phyloP scores from a whole-genome alignment of 257 asterid genomes.

The Voacanga thouarsii region DNA sequence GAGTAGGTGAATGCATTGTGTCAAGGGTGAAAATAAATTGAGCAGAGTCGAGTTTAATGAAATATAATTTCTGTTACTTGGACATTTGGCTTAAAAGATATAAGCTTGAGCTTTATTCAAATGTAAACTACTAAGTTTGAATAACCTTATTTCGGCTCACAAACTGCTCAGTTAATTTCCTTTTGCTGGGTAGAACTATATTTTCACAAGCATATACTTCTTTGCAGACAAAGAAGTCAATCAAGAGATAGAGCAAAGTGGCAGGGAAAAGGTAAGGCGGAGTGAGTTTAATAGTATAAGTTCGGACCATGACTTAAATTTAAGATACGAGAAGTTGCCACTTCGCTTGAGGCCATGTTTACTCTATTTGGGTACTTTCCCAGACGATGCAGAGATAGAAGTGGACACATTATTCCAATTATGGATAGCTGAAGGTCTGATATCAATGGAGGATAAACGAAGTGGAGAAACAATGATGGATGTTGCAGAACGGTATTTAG shows the following conservation, averaged over 20 bases:
- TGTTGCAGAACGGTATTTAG: slow-evolving; percentile 13
- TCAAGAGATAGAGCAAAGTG: background rate
- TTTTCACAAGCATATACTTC: background rate
- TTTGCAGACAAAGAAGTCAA: background rate
- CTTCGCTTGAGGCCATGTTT: slow-evolving; percentile 25
- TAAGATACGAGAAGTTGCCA: slow-evolving; percentile 17
- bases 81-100: too few species aligned
- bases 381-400: slow-evolving; percentile 8
- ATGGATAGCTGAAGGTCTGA: slow-evolving; percentile 32
- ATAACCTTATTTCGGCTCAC: too few species aligned
- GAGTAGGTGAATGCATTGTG: too few species aligned
- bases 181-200: too few species aligned
- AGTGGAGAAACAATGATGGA: background rate
- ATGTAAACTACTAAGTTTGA: too few species aligned
- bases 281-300: background rate
- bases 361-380: slow-evolving; percentile 32
- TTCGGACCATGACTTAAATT: background rate
- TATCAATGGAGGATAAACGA: background rate
- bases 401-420: slow-evolving; percentile 12
- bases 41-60: too few species aligned
- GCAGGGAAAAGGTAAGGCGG: background rate
- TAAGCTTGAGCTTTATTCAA: too few species aligned
- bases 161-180: too few species aligned
- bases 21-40: too few species aligned
- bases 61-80: too few species aligned